Evolutionary conservation across 73 alveolate species (phyloP).

Genomic region (Paramecium octaurelia): DNA sequence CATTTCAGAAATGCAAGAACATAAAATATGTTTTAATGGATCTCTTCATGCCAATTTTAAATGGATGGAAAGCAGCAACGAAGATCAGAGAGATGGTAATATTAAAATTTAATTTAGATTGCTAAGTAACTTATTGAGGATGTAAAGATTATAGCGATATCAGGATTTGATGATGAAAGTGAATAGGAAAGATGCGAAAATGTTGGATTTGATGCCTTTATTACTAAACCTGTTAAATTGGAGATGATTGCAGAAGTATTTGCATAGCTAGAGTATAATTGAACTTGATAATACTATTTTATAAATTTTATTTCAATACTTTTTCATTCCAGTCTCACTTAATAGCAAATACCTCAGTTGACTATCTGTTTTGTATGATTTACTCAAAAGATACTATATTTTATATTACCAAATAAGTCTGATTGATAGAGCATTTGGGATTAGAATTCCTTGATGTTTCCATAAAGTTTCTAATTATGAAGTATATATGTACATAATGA

Average conservation of each 20-base stretch:
- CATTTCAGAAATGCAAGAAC: neutral
- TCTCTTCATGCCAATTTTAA: conserved; percentile 51
- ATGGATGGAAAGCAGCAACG: conserved; percentile 54
- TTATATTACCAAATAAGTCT: neutral
- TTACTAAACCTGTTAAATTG: conserved; percentile 7
- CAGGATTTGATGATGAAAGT: conserved; percentile 41
- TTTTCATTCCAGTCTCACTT: neutral
- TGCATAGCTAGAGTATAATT: neutral
- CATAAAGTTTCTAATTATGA: too few species aligned
- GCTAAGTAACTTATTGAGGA: neutral
- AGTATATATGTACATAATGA: neutral
- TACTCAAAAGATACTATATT: neutral
- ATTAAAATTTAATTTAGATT: neutral
- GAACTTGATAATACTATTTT: neutral
- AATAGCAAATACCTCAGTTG: neutral
- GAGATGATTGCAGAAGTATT: conserved; percentile 34
- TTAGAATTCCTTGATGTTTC: neutral
- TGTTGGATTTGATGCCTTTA: conserved; percentile 20
- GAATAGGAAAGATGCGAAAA: conserved; percentile 36
- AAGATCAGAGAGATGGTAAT: conserved; percentile 6
- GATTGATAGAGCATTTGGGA: too few species aligned
- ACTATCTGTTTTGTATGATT: neutral
- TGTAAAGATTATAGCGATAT: conserved; percentile 8
- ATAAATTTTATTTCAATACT: neutral
- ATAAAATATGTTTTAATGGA: conserved; percentile 45